Evolutionary conservation across 1,284 basidiomycete genomes (phyloP).

Genomic region (Ustilago cynodontis): DNA sequence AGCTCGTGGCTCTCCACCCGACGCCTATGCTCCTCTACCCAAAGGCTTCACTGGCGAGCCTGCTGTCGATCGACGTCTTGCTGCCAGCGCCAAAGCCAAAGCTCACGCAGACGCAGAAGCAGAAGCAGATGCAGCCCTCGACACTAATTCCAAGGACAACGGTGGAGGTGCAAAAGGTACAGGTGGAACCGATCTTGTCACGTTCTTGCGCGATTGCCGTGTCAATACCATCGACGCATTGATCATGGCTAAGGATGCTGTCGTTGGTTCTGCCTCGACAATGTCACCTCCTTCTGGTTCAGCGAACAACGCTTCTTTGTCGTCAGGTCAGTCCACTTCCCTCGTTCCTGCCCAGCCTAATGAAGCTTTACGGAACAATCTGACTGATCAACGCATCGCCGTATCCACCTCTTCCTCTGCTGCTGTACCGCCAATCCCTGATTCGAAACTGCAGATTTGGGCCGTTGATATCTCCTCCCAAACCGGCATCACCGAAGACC

Average conservation of each 20-base stretch:
- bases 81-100: conserved; percentile 25
- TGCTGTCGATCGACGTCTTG: conserved; percentile 18
- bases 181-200: conserved; percentile 65
- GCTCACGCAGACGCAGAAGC: conserved; percentile 23
- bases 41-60: conserved; percentile 47
- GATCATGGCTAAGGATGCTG: conserved; percentile 39
- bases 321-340: conserved; percentile 46
- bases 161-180: conserved; percentile 59
- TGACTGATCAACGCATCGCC: conserved; percentile 23
- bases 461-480: conserved; percentile 51
- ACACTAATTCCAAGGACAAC: conserved; percentile 30
- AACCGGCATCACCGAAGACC: not conserved
- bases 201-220: conserved; percentile 61
- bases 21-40: conserved; percentile 52
- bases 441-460: conserved; percentile 44
- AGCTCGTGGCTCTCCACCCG: conserved; percentile 53
- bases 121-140: conserved; percentile 32
- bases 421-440: not conserved
- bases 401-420: not conserved
- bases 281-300: not conserved
- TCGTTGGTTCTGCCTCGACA: conserved; percentile 6
- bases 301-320: conserved; percentile 4
- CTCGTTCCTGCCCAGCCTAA: not conserved
- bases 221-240: conserved; percentile 62
- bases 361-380: not conserved